Evolutionary conservation across 2,329 filamentous ascomycete species (phyloP).

Genomic region (Catunica adiposa): DNA sequence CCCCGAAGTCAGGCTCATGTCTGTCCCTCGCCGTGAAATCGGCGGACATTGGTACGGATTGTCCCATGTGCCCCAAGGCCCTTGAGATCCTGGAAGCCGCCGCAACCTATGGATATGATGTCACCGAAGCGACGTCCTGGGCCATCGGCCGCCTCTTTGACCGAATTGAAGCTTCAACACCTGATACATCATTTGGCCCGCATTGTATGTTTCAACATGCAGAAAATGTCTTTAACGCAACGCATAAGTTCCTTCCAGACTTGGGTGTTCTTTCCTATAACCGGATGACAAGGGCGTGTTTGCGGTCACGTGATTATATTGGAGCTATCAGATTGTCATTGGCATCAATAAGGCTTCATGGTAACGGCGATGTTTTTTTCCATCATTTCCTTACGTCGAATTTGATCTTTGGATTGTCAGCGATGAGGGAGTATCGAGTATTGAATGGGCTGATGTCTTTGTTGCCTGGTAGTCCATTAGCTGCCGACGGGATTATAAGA

Average conservation of each 20-base stretch:
- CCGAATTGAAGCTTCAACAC: neutral
- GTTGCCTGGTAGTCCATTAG: neutral
- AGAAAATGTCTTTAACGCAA: neutral
- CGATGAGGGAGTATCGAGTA: conserved; percentile 9
- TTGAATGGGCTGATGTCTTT: conserved; percentile 5
- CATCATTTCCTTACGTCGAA: conserved; percentile 8
- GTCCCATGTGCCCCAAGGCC: neutral
- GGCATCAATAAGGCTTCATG: conserved; percentile 1
- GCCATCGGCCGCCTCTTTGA: conserved; percentile 6
- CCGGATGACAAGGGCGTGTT: conserved; percentile 10
- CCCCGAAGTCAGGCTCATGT: conserved; percentile 7
- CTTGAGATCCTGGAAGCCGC: conserved; percentile 7
- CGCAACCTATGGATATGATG: conserved; percentile 5
- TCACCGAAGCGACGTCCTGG: conserved; percentile 7
- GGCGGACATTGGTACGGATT: neutral
- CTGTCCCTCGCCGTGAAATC: conserved; percentile 8
- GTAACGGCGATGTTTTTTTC: conserved; percentile 5
- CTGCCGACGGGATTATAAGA: conserved; percentile 4
- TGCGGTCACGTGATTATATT: conserved; percentile 11
- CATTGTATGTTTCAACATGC: conserved; percentile 10
- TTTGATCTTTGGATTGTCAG: conserved; percentile 12
- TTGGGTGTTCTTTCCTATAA: conserved; percentile 10
- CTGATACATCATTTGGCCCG: neutral
- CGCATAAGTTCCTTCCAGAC: conserved; percentile 4
- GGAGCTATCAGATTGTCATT: conserved; percentile 8